Evolutionary conservation across 2,329 filamentous ascomycete genomes (phyloP).

Genomic region (Diplocarpon mali): DNA sequence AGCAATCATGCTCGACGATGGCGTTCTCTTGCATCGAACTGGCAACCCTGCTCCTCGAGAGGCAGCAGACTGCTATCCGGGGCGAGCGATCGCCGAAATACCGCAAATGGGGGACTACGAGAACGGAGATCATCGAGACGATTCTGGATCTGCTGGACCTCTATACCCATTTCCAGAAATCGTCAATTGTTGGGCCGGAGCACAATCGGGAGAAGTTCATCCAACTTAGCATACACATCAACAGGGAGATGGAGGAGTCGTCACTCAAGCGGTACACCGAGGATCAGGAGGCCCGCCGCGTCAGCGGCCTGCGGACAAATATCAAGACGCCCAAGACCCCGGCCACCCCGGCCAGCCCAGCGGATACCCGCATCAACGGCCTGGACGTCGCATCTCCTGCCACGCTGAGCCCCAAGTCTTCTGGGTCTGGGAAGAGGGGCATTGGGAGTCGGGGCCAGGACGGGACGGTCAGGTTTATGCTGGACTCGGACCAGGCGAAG

Average conservation of each 20-base stretch:
- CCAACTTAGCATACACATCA: constrained; percentile 74
- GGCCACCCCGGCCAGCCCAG: constrained; percentile 26
- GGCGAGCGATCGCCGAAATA: constrained; percentile 37
- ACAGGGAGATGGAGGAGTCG: constrained; percentile 63
- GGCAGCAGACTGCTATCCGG: constrained; percentile 40
- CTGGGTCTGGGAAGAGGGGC: constrained; percentile 19
- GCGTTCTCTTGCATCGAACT: constrained; percentile 75
- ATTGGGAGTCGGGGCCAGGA: constrained; percentile 36
- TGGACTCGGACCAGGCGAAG: constrained; percentile 65
- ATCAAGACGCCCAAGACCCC: constrained; percentile 27
- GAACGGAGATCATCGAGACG: constrained; percentile 55
- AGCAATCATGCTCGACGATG: constrained; percentile 79
- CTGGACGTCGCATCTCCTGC: constrained; percentile 22
- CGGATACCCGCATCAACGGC: constrained; percentile 24
- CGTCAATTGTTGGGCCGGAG: constrained; percentile 61
- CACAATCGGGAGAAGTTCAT: constrained; percentile 73
- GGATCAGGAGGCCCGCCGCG: constrained; percentile 35
- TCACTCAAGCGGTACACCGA: constrained; percentile 52
- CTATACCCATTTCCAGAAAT: constrained; percentile 72
- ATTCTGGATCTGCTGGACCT: constrained; percentile 85
- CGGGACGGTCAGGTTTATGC: constrained; percentile 80
- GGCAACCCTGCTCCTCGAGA: constrained; percentile 55
- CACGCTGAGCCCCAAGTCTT: constrained; percentile 25
- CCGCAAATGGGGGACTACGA: constrained; percentile 35
- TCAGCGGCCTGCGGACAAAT: constrained; percentile 27